Evolutionary conservation across 805 yeast genomes (phyloP).

Genomic region (Saccharomycopsis microspora): DNA sequence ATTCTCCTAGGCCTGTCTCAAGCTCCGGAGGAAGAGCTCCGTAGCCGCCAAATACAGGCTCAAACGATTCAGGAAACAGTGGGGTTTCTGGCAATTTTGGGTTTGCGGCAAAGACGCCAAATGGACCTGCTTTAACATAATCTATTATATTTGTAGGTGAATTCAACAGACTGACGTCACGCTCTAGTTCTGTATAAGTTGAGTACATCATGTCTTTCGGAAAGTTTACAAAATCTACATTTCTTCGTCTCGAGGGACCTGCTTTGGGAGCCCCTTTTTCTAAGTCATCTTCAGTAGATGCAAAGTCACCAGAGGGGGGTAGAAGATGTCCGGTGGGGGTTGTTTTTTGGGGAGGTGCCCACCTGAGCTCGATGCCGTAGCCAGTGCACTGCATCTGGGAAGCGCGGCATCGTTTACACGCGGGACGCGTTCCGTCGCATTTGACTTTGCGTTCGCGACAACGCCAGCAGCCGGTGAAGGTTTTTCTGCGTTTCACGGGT

Average conservation of each 20-base stretch:
- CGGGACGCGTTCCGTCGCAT: slow-evolving; percentile 65
- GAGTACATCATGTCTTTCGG: slow-evolving; percentile 45
- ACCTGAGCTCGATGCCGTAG: slow-evolving; percentile 67
- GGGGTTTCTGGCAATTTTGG: background rate
- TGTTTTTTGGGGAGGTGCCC: slow-evolving; percentile 39
- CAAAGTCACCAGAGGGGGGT: too few relatives aligned
- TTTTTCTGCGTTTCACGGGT: slow-evolving; percentile 38
- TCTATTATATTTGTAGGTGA: slow-evolving; percentile 31
- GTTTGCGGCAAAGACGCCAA: slow-evolving; percentile 45
- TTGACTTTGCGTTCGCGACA: slow-evolving; percentile 73
- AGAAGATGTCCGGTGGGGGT: too few relatives aligned
- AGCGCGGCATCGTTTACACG: slow-evolving; percentile 59
- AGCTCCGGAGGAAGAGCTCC: background rate
- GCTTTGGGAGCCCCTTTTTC: background rate
- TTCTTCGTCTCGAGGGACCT: slow-evolving; percentile 50
- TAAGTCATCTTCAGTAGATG: too few relatives aligned
- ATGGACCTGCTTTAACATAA: slow-evolving; percentile 61
- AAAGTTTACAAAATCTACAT: slow-evolving; percentile 65
- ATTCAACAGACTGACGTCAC: slow-evolving; percentile 44
- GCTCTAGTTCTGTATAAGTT: slow-evolving; percentile 77
- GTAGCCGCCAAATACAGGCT: background rate
- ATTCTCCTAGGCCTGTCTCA: too few relatives aligned
- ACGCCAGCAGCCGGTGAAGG: slow-evolving; percentile 84
- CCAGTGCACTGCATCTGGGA: slow-evolving; percentile 69
- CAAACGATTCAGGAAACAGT: background rate